Evolutionary conservation across 2,329 filamentous ascomycete species (phyloP).

Genomic region (Cladosporium sp.): DNA sequence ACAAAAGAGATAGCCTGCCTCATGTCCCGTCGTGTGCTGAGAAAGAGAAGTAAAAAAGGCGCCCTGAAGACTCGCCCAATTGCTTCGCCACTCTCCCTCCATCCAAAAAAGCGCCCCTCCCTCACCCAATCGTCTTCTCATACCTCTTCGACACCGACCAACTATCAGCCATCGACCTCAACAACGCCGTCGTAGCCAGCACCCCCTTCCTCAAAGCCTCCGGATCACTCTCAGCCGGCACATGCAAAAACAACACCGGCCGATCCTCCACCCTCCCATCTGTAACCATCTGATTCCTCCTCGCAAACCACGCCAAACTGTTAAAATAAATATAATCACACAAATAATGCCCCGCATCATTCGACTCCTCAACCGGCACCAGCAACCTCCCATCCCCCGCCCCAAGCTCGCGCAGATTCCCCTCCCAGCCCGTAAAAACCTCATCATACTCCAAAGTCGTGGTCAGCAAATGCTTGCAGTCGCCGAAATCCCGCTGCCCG

Average conservation of each 20-base stretch:
- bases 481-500: conserved; percentile 21
- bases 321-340: conserved; percentile 44
- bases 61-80: too few species aligned
- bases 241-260: conserved; percentile 40
- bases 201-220: conserved; percentile 30
- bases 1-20: too few species aligned
- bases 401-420: conserved; percentile 23
- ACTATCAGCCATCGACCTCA: conserved; percentile 33
- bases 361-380: conserved; percentile 10
- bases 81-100: neutral
- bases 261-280: conserved; percentile 19
- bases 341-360: conserved; percentile 40
- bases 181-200: conserved; percentile 25
- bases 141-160: conserved; percentile 13
- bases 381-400: neutral
- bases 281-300: conserved; percentile 19
- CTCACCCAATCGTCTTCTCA: neutral
- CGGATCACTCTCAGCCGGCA: conserved; percentile 34
- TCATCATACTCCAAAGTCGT: conserved; percentile 29
- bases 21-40: too few species aligned
- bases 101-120: too few species aligned
- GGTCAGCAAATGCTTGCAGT: conserved; percentile 27
- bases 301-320: conserved; percentile 32
- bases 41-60: too few species aligned
- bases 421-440: conserved; percentile 25